Conservation (phyloP, 169 alveolate genomes). For the Plasmodium yoelii region DNA sequence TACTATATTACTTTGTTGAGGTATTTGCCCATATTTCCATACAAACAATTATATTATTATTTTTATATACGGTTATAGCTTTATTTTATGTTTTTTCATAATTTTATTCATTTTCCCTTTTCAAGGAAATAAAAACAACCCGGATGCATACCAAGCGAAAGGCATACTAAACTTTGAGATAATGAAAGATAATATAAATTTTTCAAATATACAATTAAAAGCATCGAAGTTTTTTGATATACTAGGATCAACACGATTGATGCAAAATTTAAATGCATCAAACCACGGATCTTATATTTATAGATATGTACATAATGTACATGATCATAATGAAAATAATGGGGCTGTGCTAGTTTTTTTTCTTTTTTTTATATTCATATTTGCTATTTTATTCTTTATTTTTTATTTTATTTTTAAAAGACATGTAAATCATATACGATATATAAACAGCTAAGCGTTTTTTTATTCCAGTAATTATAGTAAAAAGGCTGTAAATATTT, state of each 20-base stretch:
- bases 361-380: constrained; percentile 32
- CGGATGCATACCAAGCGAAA: constrained; percentile 11
- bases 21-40: neutral
- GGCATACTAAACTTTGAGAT: constrained; percentile 44
- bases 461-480: neutral
- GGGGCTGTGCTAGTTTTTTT: constrained; percentile 51
- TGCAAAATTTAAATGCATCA: constrained; percentile 26
- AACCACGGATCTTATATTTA: constrained; percentile 8
- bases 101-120: constrained; percentile 9
- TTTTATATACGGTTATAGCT: neutral
- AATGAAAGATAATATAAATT: constrained; percentile 39
- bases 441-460: constrained; percentile 32
- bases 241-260: constrained; percentile 28
- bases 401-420: constrained; percentile 59
- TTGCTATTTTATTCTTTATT: constrained; percentile 50
- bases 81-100: neutral
- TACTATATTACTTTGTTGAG: neutral
- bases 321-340: constrained; percentile 64
- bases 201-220: constrained; percentile 59
- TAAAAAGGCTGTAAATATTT: neutral
- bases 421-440: constrained; percentile 64
- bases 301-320: constrained; percentile 50
- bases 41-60: constrained; percentile 1
- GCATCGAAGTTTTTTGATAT: constrained; percentile 43
- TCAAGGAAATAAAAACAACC: constrained; percentile 20